These are phyloP conservation scores for Yamadazyma membranifaciens DNA, from an alignment of 1,139 yeast species.

Conservation along the genomic window DNA sequence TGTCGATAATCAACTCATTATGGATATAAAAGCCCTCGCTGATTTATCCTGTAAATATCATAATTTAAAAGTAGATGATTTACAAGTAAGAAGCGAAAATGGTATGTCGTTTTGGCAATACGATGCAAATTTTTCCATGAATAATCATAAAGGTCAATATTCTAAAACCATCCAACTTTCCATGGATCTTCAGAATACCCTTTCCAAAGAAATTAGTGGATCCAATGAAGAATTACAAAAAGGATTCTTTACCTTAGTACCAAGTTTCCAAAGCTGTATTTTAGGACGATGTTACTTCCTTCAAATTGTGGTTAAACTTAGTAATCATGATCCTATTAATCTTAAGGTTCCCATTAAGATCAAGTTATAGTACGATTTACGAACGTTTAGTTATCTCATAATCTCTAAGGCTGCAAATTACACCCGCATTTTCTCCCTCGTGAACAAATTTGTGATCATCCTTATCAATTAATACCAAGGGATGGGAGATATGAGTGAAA, in stretches of 20 bases:
- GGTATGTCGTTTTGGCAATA: slow-evolving; percentile 7
- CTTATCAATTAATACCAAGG: background rate
- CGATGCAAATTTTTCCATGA: background rate
- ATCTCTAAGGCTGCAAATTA: background rate
- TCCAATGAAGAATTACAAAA: slow-evolving; percentile 19
- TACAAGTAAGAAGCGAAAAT: slow-evolving; percentile 7
- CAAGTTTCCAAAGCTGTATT: slow-evolving; percentile 58
- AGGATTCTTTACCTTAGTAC: slow-evolving; percentile 45
- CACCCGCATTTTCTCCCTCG: background rate
- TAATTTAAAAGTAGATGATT: slow-evolving; percentile 21
- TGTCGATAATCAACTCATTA: slow-evolving; percentile 37
- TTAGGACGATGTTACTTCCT: slow-evolving; percentile 52
- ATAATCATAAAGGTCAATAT: slow-evolving; percentile 5
- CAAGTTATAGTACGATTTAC: slow-evolving; percentile 12
- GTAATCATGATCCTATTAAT: slow-evolving; percentile 29
- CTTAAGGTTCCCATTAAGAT: slow-evolving; percentile 39
- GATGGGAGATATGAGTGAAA: background rate
- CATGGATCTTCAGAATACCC: slow-evolving; percentile 23
- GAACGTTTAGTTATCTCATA: background rate
- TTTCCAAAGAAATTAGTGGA: slow-evolving; percentile 15
- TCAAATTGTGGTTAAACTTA: slow-evolving; percentile 29
- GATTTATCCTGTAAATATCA: slow-evolving; percentile 33
- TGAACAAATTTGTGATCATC: background rate
- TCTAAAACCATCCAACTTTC: slow-evolving; percentile 20
- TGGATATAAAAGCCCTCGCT: slow-evolving; percentile 40